Evolutionary conservation across 257 asterid species (phyloP), one percentile per base, ranked within the genome.

Genomic region (Fraxinus pennsylvanica): DNA sequence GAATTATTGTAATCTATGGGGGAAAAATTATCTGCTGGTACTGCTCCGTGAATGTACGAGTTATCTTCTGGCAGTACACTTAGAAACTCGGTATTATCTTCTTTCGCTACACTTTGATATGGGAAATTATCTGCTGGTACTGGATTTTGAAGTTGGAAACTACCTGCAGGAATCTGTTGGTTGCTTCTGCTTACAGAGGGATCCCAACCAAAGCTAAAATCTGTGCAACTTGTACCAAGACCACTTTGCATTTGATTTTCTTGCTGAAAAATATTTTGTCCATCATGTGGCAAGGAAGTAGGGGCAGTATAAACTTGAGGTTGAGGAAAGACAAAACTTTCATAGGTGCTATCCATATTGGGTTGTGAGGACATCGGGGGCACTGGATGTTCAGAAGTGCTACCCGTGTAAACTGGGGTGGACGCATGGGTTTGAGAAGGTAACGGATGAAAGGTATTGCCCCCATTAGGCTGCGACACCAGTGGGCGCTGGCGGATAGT

Each of bases 151-250:
- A 77, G 19, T 65, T 57, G 84, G 21, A 78, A 78, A 25, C 35
- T 76, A 38, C 69, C 87, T 50, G 71, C 75, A 75, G 81, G 52
- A 76, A 74, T 76, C 80, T 75, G 82, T 81, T 76, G 73, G 73
- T 80, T 82, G 32, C 66, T 72, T 72, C 66, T 78, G 80, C 78
- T 68, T 72, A 52, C 39, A 73, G 81, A 79, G 22, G 78, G 76
- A 71, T 80, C 87, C 86, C 76, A 79, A 65, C 70, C 52, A 66
- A 35, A 63, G 74, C 76, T 85, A 72, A 83, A 74, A 82, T 80
- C 85, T 17, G 52, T 66, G 15, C 76, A 43, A 81, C 78, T 76
- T 30, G 74, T 35, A 71, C n/a, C 66, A 38, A 82, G 6, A 73
- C 77, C 72, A 39, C 69, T 79, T 81, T 83, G 86, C 68, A 78